Evolutionary conservation across 2,329 filamentous ascomycete genomes (phyloP), one percentile per base, ranked within the genome.

Genomic region (Colletotrichum graminicola): DNA sequence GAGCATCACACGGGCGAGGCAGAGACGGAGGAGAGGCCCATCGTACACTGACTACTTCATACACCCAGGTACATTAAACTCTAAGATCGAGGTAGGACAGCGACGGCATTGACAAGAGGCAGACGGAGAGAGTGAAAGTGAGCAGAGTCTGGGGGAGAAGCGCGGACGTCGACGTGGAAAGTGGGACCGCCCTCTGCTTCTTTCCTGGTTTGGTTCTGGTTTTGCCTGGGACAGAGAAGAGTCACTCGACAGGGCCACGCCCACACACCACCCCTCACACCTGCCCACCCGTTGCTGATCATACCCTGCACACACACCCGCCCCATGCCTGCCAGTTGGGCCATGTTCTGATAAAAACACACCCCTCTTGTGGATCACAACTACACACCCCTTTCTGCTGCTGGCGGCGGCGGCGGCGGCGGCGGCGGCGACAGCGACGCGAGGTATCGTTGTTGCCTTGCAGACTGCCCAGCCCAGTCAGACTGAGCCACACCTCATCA

Each of bases 391-490:
- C n/a, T 11, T 36, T 43, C 45, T n/a, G n/a, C 4, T 4, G 43
- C 10, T 10, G n/a, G 45, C n/a, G 21, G 45, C n/a, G 45, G 21
- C 43, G 43, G 21, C 43, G 18, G 21, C 21, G 10, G 21, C 43
- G 23, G 41, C 43, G 43, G 21, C 43, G 18, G 21, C 21, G 10
- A 10, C 43, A 21, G 41, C 18, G 57, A 43, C 36, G 18, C 29
- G 23, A n/a, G 43, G n/a, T 41, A 2, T 5, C 23, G 45, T 12
- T 11, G 52, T 39, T 56, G 54, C 39, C 45, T 62, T 62, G 60
- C 16, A 47, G 34, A 51, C 55, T 66, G 41, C 36, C 66, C 71
- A 73, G 66, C 45, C 71, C 71, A 73, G 66, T 70, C 49, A 73
- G 57, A 70, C 62, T 32, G 56, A 66, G 66, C 66, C 66, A 66